Evolutionary conservation across 441 rosid genomes (phyloP), one percentile per base, ranked within the genome.

Genomic region (Cnidoscolus chayamansa): DNA sequence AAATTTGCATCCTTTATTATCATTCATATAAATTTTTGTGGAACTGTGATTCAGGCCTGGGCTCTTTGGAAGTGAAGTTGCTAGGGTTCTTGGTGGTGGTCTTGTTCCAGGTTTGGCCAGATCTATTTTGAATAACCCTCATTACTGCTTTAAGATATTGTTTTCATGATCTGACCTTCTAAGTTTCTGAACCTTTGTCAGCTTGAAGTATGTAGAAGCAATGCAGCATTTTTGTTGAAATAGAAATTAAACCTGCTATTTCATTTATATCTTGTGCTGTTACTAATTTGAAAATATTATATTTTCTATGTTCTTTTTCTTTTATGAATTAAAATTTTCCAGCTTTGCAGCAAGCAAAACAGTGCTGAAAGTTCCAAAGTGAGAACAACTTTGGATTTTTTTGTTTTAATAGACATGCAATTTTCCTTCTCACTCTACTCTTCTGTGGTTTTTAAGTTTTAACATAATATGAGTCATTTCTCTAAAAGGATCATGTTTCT

Each of bases 11-110:
- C 63, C 30, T 63, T 45, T 72, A 53, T 25, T 35, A 35, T 61
- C 67, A 63, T 63, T 47, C n/a, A 43, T 64, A 43, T 64, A 50
- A 19, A 45, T 65, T 68, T 68, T 77, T 45, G 58, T 75, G 49
- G 37, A 59, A 72, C 77, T 58, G 70, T 60, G 66, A 19, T 80
- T 57, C 74, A 94, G 98, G 84, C 73, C 82, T 71, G 98, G 96
- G 58, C 79, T 51, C 40, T 88, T 94, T 78, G 99, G 99, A 62
- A 78, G 79, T 74, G 97, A 90, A 88, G 92, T 90, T 78, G 86
- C 83, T 10, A 85, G 96, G 75, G 99, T 94, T 73, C 96, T 94
- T 78, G 99, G 99, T 71, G 97, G 98, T 76, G 99, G 99, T 55
- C 84, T 94, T 76, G 96, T 92, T 47, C 98, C 99, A 89, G 98